A percentile compares a stretch with the other conserved stretches of the same genome.
Conservation (phyloP, 2,329 filamentous ascomycete species). For the Mycocentrospora acerina region DNA sequence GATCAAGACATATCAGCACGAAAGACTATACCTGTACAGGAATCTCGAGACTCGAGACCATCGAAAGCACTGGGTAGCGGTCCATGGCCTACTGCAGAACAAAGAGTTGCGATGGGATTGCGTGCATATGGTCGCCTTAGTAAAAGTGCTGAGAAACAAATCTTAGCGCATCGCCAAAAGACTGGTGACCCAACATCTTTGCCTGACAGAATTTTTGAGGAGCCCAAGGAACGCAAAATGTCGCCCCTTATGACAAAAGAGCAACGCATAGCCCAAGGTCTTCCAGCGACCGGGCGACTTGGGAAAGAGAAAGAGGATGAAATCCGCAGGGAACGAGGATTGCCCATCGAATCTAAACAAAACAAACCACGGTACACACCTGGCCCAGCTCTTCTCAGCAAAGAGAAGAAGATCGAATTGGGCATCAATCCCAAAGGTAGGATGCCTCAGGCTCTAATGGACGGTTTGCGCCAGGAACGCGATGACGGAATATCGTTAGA, state of each 20-base stretch:
- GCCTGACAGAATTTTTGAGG: conserved; percentile 19
- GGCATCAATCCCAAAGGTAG: conserved; percentile 28
- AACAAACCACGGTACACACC: conserved; percentile 19
- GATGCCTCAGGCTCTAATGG: conserved; percentile 25
- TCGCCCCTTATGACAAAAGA: conserved; percentile 30
- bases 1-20: conserved; percentile 18
- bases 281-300: conserved; percentile 27
- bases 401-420: conserved; percentile 25
- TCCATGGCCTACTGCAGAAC: conserved; percentile 14
- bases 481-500: conserved; percentile 20
- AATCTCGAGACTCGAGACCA: no score
- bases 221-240: conserved; percentile 3
- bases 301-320: conserved; percentile 24
- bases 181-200: conserved; percentile 17
- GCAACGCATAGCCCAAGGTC: conserved; percentile 26
- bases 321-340: conserved; percentile 25
- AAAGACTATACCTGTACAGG: no score
- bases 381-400: conserved; percentile 23
- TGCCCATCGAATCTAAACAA: conserved; percentile 12
- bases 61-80: conserved; percentile 21
- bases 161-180: neutral
- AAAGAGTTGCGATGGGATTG: conserved; percentile 4
- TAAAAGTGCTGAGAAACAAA: conserved; percentile 22
- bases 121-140: conserved; percentile 24
- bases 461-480: conserved; percentile 25